Percentiles rank a stretch among this genome's conserved stretches.
Conservation (phyloP, 2,329 filamentous ascomycete genomes). For the Fusarium robinianum region DNA sequence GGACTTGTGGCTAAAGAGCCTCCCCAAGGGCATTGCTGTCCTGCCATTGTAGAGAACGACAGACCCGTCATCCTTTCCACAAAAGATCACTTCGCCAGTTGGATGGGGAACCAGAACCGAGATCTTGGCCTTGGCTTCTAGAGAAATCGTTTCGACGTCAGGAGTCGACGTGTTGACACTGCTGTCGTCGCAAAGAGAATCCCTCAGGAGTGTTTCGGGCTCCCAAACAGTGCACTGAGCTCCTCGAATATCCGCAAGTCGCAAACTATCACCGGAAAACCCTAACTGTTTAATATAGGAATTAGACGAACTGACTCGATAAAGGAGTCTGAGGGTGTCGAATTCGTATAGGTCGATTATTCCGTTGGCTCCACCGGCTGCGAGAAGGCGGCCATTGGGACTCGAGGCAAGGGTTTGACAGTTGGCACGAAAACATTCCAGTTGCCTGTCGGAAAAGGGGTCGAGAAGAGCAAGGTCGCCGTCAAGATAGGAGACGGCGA, state of each 20-base stretch:
- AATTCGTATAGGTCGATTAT: slow-evolving; percentile 39
- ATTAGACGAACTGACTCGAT: slow-evolving; percentile 14
- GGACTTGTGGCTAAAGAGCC: slow-evolving; percentile 39
- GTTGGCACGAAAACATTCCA: slow-evolving; percentile 35
- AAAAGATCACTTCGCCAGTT: slow-evolving; percentile 37
- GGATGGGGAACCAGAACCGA: slow-evolving; percentile 37
- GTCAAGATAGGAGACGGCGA: slow-evolving; percentile 40
- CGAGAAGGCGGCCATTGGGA: slow-evolving; percentile 38
- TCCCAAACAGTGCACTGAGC: slow-evolving; percentile 46
- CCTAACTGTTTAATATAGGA: slow-evolving; percentile 39
- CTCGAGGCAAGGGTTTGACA: slow-evolving; percentile 40
- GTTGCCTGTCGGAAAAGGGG: slow-evolving; percentile 31
- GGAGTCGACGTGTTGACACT: slow-evolving; percentile 29
- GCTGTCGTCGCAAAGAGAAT: slow-evolving; percentile 34
- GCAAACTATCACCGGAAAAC: slow-evolving; percentile 41
- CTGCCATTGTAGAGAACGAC: slow-evolving; percentile 38
- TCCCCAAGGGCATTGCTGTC: slow-evolving; percentile 21
- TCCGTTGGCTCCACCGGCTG: slow-evolving; percentile 31
- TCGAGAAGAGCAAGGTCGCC: slow-evolving; percentile 42
- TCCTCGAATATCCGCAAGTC: slow-evolving; percentile 43
- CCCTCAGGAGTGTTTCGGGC: slow-evolving; percentile 36
- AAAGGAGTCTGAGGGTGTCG: slow-evolving; percentile 34
- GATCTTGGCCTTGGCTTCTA: slow-evolving; percentile 36
- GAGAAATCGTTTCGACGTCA: slow-evolving; percentile 29
- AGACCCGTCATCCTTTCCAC: slow-evolving; percentile 44